Conservation (phyloP, 208 protist genomes). For the Crithidia sp. region DNA sequence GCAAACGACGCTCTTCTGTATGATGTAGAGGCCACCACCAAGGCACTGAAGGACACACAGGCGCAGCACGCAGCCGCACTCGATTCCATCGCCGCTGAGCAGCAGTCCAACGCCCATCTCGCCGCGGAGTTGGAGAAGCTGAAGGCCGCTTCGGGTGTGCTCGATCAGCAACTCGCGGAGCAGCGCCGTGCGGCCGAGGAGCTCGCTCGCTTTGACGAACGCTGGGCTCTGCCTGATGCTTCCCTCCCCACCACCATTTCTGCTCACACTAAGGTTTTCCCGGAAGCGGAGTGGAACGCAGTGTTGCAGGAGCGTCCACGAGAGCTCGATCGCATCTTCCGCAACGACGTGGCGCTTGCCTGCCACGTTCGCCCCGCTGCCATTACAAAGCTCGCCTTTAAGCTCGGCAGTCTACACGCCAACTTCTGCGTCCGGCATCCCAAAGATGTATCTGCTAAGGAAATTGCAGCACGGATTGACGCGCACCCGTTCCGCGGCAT, state of each 20-base stretch:
- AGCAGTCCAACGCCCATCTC: background rate
- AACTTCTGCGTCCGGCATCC: slow-evolving; percentile 34
- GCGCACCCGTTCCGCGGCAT: slow-evolving; percentile 25
- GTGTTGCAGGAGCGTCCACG: slow-evolving; percentile 21
- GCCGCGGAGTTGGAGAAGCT: background rate
- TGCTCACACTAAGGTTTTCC: slow-evolving; percentile 35
- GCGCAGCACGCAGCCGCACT: background rate
- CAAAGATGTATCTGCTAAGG: background rate
- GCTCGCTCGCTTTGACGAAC: slow-evolving; percentile 23
- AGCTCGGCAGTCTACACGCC: slow-evolving; percentile 35
- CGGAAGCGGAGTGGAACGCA: slow-evolving; percentile 32
- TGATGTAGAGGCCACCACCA: background rate
- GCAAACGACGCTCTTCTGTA: background rate
- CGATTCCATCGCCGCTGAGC: background rate
- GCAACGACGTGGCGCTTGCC: slow-evolving; percentile 29
- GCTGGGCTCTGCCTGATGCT: slow-evolving; percentile 8
- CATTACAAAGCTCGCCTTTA: slow-evolving; percentile 34
- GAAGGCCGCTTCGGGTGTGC: background rate
- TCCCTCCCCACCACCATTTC: slow-evolving; percentile 1
- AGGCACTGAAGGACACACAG: background rate
- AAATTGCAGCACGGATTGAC: slow-evolving; percentile 31
- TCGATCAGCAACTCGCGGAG: background rate
- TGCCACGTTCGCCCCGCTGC: slow-evolving; percentile 31
- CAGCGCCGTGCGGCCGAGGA: background rate
- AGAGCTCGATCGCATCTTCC: slow-evolving; percentile 33